These are phyloP conservation scores for Botrytis aclada DNA, from an alignment of 2,329 filamentous ascomycete genomes.

Conservation along the genomic window DNA sequence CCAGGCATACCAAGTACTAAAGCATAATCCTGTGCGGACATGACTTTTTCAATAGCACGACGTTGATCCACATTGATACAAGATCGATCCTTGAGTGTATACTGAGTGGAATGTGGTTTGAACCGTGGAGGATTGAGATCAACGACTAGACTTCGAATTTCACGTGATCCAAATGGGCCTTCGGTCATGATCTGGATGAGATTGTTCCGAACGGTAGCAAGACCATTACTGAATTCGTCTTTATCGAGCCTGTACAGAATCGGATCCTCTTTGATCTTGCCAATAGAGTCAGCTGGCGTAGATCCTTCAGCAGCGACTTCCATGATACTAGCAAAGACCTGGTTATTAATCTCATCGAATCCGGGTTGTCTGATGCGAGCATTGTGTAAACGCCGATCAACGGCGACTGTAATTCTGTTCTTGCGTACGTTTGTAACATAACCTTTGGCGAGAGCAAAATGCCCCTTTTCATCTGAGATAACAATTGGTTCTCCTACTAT, in stretches of 20 bases:
- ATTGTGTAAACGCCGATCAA: conserved; percentile 87
- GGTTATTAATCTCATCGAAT: conserved; percentile 75
- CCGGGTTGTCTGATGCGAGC: conserved; percentile 70
- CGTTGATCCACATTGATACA: conserved; percentile 84
- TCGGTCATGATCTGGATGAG: conserved; percentile 89
- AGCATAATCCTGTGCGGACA: conserved; percentile 92
- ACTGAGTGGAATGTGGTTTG: conserved; percentile 61
- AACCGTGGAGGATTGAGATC: conserved; percentile 73
- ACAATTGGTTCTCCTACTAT: conserved; percentile 86
- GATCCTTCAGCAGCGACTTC: conserved; percentile 64
- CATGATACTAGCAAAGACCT: conserved; percentile 90
- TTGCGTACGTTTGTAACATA: conserved; percentile 78
- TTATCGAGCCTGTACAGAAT: conserved; percentile 86
- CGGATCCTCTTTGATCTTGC: conserved; percentile 51
- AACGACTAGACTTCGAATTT: conserved; percentile 77
- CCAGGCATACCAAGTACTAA: conserved; percentile 98
- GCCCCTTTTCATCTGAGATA: conserved; percentile 91
- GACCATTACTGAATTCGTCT: conserved; percentile 97
- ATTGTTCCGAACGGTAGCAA: conserved; percentile 93
- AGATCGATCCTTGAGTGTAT: conserved; percentile 58
- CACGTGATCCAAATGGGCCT: conserved; percentile 63
- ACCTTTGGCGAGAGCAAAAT: conserved; percentile 91
- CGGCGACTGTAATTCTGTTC: conserved; percentile 77
- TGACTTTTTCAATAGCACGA: conserved; percentile 86
- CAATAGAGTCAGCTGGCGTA: conserved; percentile 49